A percentile compares a stretch with the other conserved stretches of the same genome.
phyloP scores from a whole-genome alignment of 2,329 filamentous ascomycete genomes.

The Aciculosporium take region DNA sequence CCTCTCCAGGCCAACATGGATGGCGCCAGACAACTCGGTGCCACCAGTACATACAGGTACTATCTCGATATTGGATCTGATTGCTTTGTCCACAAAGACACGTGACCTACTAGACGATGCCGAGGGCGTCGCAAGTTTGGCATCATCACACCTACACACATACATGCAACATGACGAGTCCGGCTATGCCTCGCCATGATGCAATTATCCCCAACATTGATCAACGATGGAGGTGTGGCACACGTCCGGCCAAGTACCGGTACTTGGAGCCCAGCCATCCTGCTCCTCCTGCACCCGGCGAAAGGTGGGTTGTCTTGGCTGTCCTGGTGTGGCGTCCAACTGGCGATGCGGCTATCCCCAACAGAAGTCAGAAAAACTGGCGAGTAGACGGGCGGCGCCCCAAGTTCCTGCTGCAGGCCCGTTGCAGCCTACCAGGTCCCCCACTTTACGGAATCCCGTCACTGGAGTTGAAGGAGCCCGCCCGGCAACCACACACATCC shows the following conservation, averaged over 20 bases:
- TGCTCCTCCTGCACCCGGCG: background rate
- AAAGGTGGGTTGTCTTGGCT: background rate
- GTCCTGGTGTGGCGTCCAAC: conserved; percentile 1
- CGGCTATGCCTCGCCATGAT: no score
- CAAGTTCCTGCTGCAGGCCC: background rate
- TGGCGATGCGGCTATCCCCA: conserved; percentile 21
- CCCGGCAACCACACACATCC: no score
- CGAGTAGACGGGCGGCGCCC: conserved; percentile 10
- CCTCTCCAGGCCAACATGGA: no score
- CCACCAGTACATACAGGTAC: no score
- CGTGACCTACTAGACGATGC: no score
- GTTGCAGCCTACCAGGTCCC: background rate
- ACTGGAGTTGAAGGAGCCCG: background rate
- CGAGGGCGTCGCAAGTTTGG: no score
- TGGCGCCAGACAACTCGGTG: no score
- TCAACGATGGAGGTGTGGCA: background rate
- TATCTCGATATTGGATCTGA: no score
- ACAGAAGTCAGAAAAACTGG: conserved; percentile 24
- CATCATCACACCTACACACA: no score
- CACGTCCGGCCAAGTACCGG: background rate
- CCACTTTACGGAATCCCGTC: background rate
- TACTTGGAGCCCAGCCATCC: background rate
- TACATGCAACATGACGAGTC: no score
- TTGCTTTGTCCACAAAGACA: no score
- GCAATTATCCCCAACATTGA: conserved; percentile 1